Evolutionary conservation across 768 basidiomycete genomes (phyloP), one percentile per base, ranked within the genome.

Genomic region (Paxillus involutus): DNA sequence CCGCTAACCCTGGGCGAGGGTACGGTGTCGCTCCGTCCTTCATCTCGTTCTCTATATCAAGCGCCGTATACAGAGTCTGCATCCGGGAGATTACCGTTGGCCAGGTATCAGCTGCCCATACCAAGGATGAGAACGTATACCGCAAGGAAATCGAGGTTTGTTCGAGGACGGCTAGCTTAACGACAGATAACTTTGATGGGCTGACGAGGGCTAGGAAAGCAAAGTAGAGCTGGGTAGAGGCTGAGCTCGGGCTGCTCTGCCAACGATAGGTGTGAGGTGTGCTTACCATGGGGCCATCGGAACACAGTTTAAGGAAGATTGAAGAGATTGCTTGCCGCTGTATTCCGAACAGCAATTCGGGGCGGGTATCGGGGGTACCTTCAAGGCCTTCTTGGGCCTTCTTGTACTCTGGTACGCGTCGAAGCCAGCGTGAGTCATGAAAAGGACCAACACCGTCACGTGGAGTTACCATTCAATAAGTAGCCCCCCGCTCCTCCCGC

Each of bases 131-230:
- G 30, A 72, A 62, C 1, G 71, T 64, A 37, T 44, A 47, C 6
- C 62, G 60, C 39, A 72, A 50, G 9, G 59, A 63, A 9, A 50
- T 10, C 1, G 70, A 58, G 2, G 64, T 60, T 49, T 70, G 64
- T 41, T 66, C 58, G 0, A 72, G 58, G 16, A 70, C 51, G 17
- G 71, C 71, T 7, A 72, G 60, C 42, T 71, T 66, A 16, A 64
- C 52, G 37, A 72, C 53, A 16, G 71, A 67, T 14, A 70, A 36
- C 12, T 52, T 61, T 4, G 62, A 59, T 11, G 71, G 71, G 29
- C 19, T 35, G 13, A 64, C 41, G 30, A 72, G 49, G 11, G 68
- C 65, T 32, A 61, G 50, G 17, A 63, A 51, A n/a, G 65, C 68
- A 36, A 66, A 64, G 49, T 68, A 72, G n/a, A 71, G 49, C 66